Evolutionary conservation across 2,329 filamentous ascomycete species (phyloP).

Genomic region (Cladosporium sp.): DNA sequence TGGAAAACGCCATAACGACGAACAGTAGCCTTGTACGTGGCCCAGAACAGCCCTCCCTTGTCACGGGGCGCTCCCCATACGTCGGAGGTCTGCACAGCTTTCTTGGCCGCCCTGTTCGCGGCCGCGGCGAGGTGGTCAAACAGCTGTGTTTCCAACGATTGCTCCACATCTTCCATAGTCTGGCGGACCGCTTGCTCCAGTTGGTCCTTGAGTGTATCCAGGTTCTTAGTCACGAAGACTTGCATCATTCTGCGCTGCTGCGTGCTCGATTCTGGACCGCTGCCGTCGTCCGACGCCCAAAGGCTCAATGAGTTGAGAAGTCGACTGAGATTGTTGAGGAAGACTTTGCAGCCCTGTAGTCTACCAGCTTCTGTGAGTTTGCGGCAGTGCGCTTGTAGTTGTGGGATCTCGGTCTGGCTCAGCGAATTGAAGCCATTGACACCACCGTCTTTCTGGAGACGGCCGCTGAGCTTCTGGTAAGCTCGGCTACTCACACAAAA

Average conservation of each 20-base stretch:
- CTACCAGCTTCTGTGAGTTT: constrained; percentile 56
- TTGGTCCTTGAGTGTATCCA: constrained; percentile 44
- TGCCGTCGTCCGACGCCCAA: constrained; percentile 50
- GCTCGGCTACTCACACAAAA: constrained; percentile 65
- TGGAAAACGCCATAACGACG: constrained; percentile 51
- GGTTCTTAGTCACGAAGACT: constrained; percentile 40
- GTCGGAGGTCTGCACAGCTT: constrained; percentile 36
- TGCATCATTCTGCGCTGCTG: constrained; percentile 42
- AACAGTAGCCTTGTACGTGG: constrained; percentile 59
- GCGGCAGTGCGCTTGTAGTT: constrained; percentile 59
- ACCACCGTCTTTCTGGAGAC: constrained; percentile 53
- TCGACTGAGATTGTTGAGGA: constrained; percentile 54
- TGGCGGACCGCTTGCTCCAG: constrained; percentile 44
- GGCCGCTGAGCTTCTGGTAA: constrained; percentile 62
- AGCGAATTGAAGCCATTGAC: constrained; percentile 54
- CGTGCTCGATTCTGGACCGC: constrained; percentile 42
- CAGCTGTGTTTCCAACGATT: constrained; percentile 47
- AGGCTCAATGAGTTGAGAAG: constrained; percentile 55
- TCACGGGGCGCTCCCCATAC: constrained; percentile 41
- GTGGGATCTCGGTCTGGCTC: constrained; percentile 60
- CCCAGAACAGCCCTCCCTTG: constrained; percentile 51
- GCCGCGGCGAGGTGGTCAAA: constrained; percentile 47
- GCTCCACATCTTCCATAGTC: constrained; percentile 42
- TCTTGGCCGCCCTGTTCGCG: constrained; percentile 41
- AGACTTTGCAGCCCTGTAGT: constrained; percentile 46